Conservation (phyloP, 2,329 filamentous ascomycete species). For the Exophiala lecanii-corni region DNA sequence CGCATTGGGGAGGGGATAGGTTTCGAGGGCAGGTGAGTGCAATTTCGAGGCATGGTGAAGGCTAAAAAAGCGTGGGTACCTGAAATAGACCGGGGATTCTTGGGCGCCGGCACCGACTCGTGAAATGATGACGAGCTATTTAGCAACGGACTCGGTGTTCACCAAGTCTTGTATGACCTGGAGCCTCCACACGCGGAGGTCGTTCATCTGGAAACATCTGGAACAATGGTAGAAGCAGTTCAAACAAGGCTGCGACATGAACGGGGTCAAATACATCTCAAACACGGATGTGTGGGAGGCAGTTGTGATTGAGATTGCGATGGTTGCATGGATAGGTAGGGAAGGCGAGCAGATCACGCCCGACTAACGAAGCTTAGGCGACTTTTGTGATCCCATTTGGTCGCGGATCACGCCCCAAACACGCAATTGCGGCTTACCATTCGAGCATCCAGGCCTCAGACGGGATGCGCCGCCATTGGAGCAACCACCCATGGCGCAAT, state of each 20-base stretch:
- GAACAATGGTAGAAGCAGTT: neutral
- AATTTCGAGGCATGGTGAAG: no score
- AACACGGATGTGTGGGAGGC: constrained; percentile 12
- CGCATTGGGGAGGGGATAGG: no score
- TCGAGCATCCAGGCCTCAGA: constrained; percentile 13
- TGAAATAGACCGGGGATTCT: no score
- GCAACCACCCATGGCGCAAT: constrained; percentile 1
- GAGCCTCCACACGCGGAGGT: no score
- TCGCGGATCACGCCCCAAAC: constrained; percentile 13
- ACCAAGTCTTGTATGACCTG: no score
- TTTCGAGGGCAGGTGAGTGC: no score
- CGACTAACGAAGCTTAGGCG: constrained; percentile 18
- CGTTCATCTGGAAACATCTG: constrained; percentile 1
- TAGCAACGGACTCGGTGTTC: no score
- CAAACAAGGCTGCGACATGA: constrained; percentile 20
- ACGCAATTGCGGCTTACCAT: constrained; percentile 15
- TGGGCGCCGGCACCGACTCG: no score
- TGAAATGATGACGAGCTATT: no score
- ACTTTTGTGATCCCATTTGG: constrained; percentile 20
- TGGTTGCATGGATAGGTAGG: constrained; percentile 11
- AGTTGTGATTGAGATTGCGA: constrained; percentile 22
- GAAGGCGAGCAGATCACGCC: constrained; percentile 5
- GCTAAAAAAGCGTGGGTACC: no score
- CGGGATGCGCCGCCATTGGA: constrained; percentile 19
- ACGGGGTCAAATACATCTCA: constrained; percentile 4